These are phyloP conservation scores for Saussurea involucrata DNA, from an alignment of 129 eudicot species.

Conservation along the genomic window DNA sequence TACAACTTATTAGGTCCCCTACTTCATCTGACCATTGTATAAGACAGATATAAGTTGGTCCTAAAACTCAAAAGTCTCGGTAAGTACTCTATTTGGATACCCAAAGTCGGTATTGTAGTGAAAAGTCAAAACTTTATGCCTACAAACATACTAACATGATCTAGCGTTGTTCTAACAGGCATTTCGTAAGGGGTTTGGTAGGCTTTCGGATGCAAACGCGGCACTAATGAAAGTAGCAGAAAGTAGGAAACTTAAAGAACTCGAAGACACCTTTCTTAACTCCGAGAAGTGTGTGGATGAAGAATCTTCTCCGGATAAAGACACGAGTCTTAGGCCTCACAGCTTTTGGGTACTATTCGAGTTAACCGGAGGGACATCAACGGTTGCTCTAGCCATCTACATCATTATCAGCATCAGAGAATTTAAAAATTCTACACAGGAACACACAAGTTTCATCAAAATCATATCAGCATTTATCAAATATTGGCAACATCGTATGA, in stretches of 20 bases:
- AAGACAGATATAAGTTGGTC: not conserved
- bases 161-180: slow-evolving; percentile 25
- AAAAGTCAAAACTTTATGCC: not conserved
- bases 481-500: slow-evolving; percentile 13
- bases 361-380: slow-evolving; percentile 42
- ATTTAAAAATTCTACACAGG: slow-evolving; percentile 11
- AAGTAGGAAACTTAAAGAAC: slow-evolving; percentile 23
- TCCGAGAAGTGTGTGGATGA: slow-evolving; percentile 31
- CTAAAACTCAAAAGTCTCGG: not conserved
- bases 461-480: slow-evolving; percentile 9
- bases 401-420: slow-evolving; percentile 4
- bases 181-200: slow-evolving; percentile 25
- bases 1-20: too few relatives aligned
- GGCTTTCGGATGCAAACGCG: slow-evolving; percentile 32
- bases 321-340: slow-evolving; percentile 24
- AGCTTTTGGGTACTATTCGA: slow-evolving; percentile 50
- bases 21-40: not conserved
- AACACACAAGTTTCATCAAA: not conserved
- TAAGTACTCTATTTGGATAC: not conserved
- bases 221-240: slow-evolving; percentile 40
- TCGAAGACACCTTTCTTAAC: slow-evolving; percentile 23
- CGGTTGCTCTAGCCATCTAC: slow-evolving; percentile 30
- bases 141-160: not conserved
- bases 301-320: slow-evolving; percentile 31
- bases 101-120: not conserved